Percentiles rank a stretch among this genome's conserved stretches.
Conservation (phyloP, 169 alveolate species). For the Blepharisma undulans region DNA sequence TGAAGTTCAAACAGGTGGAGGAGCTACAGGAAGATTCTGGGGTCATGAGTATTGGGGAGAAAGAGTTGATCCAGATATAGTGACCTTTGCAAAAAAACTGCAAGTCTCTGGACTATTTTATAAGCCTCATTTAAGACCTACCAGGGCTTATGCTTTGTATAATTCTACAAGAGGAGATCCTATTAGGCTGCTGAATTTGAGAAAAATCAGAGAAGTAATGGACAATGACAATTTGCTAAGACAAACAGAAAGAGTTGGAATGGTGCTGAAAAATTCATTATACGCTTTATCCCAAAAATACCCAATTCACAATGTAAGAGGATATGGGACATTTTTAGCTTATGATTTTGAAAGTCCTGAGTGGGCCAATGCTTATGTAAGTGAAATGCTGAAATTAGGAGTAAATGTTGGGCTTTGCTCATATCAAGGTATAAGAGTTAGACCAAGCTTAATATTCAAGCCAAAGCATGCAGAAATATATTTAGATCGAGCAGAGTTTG, state of each 20-base stretch:
- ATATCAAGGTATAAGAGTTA: neutral
- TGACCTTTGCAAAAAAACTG: conserved; percentile 65
- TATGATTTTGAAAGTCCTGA: neutral
- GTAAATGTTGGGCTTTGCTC: neutral
- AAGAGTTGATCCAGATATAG: conserved; percentile 50
- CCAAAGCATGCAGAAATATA: conserved; percentile 35
- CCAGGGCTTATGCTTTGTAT: neutral
- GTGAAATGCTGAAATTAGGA: conserved; percentile 23
- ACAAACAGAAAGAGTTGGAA: neutral
- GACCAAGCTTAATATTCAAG: conserved; percentile 34
- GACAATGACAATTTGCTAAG: neutral
- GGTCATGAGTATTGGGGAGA: conserved; percentile 68
- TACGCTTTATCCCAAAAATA: neutral
- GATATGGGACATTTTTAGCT: conserved; percentile 23
- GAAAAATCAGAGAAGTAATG: neutral
- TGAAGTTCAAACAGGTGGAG: conserved; percentile 66
- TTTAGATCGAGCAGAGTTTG: conserved; percentile 7
- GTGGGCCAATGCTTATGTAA: neutral
- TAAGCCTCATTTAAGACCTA: neutral
- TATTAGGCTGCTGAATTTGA: neutral
- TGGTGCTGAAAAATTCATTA: neutral
- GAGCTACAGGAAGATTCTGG: conserved; percentile 68
- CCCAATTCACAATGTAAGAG: conserved; percentile 20
- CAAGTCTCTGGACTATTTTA: conserved; percentile 32
- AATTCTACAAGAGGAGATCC: neutral